phyloP scores from a whole-genome alignment of 2,329 filamentous ascomycete species.

The Aotearoamyces nothofagi region DNA sequence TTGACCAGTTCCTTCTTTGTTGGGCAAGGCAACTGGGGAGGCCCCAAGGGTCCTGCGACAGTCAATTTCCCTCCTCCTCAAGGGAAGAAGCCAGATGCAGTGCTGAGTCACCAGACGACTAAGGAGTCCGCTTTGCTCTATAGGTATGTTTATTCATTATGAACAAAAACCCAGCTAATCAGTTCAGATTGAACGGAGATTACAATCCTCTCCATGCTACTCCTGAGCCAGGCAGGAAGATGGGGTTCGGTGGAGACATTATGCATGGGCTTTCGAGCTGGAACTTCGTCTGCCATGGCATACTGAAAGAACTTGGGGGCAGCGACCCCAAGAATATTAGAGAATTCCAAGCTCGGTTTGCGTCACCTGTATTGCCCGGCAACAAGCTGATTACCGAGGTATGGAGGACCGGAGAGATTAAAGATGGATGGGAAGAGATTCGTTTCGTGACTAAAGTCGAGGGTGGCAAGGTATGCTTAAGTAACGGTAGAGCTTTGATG shows the following conservation, averaged over 20 bases:
- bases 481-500: constrained; percentile 71
- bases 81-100: constrained; percentile 53
- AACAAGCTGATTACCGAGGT: constrained; percentile 70
- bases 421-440: constrained; percentile 66
- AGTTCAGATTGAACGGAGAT: constrained; percentile 73
- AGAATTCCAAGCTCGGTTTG: constrained; percentile 82
- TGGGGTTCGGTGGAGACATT: constrained; percentile 83
- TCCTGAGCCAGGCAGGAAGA: constrained; percentile 69
- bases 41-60: constrained; percentile 74
- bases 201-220: constrained; percentile 89
- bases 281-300: constrained; percentile 62
- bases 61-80: constrained; percentile 65
- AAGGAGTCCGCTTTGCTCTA: constrained; percentile 63
- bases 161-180: constrained; percentile 7
- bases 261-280: constrained; percentile 82
- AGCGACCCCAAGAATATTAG: constrained; percentile 69
- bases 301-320: constrained; percentile 59
- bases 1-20: constrained; percentile 51
- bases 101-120: constrained; percentile 55
- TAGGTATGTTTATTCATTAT: constrained; percentile 24
- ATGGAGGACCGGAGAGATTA: constrained; percentile 59
- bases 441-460: constrained; percentile 67
- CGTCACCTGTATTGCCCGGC: constrained; percentile 68
- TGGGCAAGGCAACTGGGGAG: constrained; percentile 65
- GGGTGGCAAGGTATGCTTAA: constrained; percentile 71